Evolutionary conservation across 192 early-diverging fungal species (phyloP).

Genomic region (Coemansia furcata): DNA sequence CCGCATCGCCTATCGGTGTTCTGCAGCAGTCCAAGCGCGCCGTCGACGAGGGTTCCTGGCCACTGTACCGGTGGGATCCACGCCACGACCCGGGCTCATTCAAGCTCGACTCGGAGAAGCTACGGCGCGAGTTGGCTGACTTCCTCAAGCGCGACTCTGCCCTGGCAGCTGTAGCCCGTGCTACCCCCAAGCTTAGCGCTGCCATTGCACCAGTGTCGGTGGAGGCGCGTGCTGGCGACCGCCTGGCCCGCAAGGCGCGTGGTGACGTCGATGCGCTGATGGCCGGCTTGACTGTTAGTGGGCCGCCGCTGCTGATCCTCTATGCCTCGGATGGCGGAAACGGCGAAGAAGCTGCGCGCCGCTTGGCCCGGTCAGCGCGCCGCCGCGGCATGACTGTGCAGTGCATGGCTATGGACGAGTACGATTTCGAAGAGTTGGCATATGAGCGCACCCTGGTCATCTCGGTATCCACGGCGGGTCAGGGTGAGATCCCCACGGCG

Average conservation of each 20-base stretch:
- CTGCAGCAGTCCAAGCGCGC: constrained; percentile 89
- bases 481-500: constrained; percentile 95
- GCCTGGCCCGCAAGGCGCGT: constrained; percentile 62
- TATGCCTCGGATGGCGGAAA: constrained; percentile 92
- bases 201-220: constrained; percentile 56
- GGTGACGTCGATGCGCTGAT: constrained; percentile 69
- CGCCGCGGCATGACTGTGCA: constrained; percentile 79
- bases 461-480: constrained; percentile 84
- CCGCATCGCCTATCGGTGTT: constrained; percentile 62
- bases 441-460: constrained; percentile 77
- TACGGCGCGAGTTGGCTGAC: constrained; percentile 63
- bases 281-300: constrained; percentile 63
- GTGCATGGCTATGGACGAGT: constrained; percentile 81
- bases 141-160: constrained; percentile 85
- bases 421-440: constrained; percentile 73
- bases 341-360: constrained; percentile 79
- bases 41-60: constrained; percentile 89
- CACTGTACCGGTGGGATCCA: constrained; percentile 95
- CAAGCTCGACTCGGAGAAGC: constrained; percentile 74
- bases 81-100: constrained; percentile 8
- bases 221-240: constrained; percentile 57
- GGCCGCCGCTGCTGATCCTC: constrained; percentile 78
- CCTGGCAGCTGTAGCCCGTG: constrained; percentile 70
- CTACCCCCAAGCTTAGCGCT: constrained; percentile 62
- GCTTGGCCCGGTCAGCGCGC: constrained; percentile 77